phyloP scores from a whole-genome alignment of 306 rosid species.

The Begonia peltatifolia region DNA sequence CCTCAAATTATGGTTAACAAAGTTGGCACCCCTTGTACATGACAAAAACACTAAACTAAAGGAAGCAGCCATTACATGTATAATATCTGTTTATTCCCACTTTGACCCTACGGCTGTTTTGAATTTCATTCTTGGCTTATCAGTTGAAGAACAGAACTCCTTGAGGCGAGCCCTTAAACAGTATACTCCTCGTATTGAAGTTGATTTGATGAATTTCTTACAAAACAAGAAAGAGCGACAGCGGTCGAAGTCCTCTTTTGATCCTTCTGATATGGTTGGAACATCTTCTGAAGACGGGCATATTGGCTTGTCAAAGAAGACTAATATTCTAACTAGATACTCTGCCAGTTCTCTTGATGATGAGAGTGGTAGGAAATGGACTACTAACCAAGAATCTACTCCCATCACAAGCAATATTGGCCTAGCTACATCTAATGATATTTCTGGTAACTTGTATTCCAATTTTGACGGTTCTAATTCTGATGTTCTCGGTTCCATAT shows the following conservation, averaged over 20 bases:
- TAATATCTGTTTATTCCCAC: constrained; percentile 91
- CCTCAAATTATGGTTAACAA: constrained; percentile 87
- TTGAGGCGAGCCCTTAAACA: constrained; percentile 97
- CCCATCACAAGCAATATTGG: constrained; percentile 30
- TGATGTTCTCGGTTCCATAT: constrained; percentile 30
- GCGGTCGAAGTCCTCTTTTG: constrained; percentile 68
- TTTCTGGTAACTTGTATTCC: constrained; percentile 30
- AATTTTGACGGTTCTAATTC: constrained; percentile 40
- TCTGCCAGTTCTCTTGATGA: constrained; percentile 78
- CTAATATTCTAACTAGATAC: constrained; percentile 59
- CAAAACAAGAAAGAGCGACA: constrained; percentile 94
- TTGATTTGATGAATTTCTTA: constrained; percentile 80
- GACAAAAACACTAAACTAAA: constrained; percentile 85
- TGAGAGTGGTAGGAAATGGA: constrained; percentile 85
- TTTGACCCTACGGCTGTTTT: constrained; percentile 79
- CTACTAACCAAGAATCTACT: constrained; percentile 61
- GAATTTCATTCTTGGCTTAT: constrained; percentile 81
- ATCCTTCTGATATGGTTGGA: constrained; percentile 81
- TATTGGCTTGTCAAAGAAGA: constrained; percentile 58
- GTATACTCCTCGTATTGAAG: constrained; percentile 95
- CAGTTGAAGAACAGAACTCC: constrained; percentile 92
- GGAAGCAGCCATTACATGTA: constrained; percentile 93
- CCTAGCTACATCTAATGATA: constrained; percentile 53
- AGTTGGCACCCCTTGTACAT: constrained; percentile 73
- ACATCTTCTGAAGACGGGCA: constrained; percentile 92